Evolutionary conservation across 129 eudicot genomes (phyloP), one percentile per base, ranked within the genome.

Genomic region (Ambrosia artemisiifolia): DNA sequence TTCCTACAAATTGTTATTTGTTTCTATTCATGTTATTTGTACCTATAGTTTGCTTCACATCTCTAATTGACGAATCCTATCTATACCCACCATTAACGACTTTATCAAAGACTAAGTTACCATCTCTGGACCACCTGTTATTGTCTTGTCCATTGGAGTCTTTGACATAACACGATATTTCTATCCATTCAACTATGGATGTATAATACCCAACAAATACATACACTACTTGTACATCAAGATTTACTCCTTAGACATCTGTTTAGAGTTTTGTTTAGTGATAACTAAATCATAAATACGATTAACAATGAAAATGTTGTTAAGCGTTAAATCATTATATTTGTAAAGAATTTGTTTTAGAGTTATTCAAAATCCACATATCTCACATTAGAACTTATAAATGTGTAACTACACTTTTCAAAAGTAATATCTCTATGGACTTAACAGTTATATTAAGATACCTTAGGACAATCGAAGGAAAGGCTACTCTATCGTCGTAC

Each of bases 1-100:
- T 30, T 11, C 64, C 18, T 7, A 59, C 64, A 59, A 59, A 59
- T 42, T 71, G 67, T 71, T 28, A 42, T 24, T 42, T 28, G 57
- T 57, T 40, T 71, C 9, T 55, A 56, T 40, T 57, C 67, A 44
- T 44, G 19, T 11, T 28, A 30, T 28, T 72, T 10, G 60, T 32
- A 60, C 5, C 48, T 33, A 2, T 30, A 7, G 38, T 32, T 32
- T 30, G 36, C 47, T 62, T 48, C 77, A 62, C n/a, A 17, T 12
- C 54, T 20, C 32, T 12, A 36, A 42, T 71, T 42, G 49, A 73
- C 28, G 70, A 60, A 28, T 35, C 49, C 60, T 33, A 14, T 44
- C 51, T 43, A 5, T 18, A 14, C 2, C 14, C n/a, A 56, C 56
- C 56, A 28, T 16, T 43, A 28, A 57, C 34, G 32, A 56, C 75